A percentile compares a stretch with the other conserved stretches of the same genome.
These are phyloP conservation scores for Phyllosticta capitalensis DNA, from an alignment of 2,329 filamentous ascomycete species.

Conservation along the genomic window DNA sequence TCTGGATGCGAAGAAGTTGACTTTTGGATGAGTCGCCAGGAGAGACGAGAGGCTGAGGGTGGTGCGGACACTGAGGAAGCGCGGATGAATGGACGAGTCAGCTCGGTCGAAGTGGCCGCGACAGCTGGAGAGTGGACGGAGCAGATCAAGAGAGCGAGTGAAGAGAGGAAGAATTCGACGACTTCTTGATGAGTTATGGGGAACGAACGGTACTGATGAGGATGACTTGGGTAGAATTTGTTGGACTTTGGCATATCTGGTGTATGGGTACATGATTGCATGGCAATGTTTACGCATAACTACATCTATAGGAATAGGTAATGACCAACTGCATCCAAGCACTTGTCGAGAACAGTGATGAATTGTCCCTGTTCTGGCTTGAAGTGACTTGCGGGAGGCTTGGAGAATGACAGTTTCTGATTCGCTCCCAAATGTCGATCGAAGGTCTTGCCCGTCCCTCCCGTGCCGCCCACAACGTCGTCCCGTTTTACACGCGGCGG, in stretches of 20 bases:
- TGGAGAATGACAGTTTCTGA: neutral
- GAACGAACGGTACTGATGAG: neutral
- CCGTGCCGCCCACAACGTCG: neutral
- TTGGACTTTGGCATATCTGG: neutral
- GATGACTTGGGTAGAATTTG: neutral
- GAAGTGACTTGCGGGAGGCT: neutral
- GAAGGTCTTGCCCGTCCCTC: neutral
- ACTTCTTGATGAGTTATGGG: neutral
- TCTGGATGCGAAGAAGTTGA: conserved; percentile 47
- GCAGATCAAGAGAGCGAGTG: conserved; percentile 13
- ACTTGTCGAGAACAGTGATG: neutral
- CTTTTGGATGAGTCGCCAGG: conserved; percentile 18
- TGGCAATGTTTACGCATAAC: neutral
- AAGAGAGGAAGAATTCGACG: neutral
- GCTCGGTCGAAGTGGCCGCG: conserved; percentile 18
- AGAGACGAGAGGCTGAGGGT: neutral
- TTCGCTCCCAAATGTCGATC: neutral
- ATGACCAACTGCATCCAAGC: neutral
- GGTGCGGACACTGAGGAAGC: neutral
- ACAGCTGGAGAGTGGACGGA: conserved; percentile 25
- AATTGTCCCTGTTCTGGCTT: neutral
- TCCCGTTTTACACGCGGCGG: neutral
- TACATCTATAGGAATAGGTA: neutral
- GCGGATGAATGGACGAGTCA: conserved; percentile 11
- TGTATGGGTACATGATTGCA: neutral